A percentile compares a stretch with the other conserved stretches of the same genome.
Conservation (phyloP, 2,329 filamentous ascomycete genomes). For the Karstenula rhodostoma region DNA sequence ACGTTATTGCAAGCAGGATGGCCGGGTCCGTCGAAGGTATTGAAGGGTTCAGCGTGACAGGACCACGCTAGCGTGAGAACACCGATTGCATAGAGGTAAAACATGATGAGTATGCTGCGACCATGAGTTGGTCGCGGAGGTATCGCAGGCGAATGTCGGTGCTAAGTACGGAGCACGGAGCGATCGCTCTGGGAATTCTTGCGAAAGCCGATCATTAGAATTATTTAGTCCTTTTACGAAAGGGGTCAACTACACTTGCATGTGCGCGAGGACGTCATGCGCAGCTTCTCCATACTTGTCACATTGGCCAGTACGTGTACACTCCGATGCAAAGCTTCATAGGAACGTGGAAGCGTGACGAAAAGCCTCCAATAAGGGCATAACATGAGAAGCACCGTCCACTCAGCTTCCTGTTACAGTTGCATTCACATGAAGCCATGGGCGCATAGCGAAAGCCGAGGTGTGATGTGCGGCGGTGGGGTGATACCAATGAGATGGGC, state of each 20-base stretch:
- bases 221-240: neutral
- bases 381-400: neutral
- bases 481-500: neutral
- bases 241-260: neutral
- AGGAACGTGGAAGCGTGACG: slow-evolving; percentile 20
- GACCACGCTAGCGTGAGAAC: slow-evolving; percentile 2
- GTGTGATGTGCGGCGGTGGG: slow-evolving; percentile 1
- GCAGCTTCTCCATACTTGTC: neutral
- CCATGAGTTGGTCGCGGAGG: neutral
- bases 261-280: neutral
- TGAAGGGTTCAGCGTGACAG: slow-evolving; percentile 37
- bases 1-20: slow-evolving; percentile 55
- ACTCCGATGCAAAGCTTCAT: slow-evolving; percentile 18
- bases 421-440: slow-evolving; percentile 4
- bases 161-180: neutral
- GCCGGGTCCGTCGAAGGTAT: slow-evolving; percentile 61
- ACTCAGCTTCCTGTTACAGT: neutral
- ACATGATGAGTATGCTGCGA: neutral
- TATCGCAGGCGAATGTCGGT: neutral
- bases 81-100: slow-evolving; percentile 2
- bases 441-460: neutral
- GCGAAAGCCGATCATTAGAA: neutral
- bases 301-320: neutral
- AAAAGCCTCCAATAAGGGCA: neutral
- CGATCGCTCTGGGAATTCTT: neutral